Evolutionary conservation across 768 basidiomycete genomes (phyloP), one percentile per base, ranked within the genome.

Genomic region (Trametes cinnabarina): DNA sequence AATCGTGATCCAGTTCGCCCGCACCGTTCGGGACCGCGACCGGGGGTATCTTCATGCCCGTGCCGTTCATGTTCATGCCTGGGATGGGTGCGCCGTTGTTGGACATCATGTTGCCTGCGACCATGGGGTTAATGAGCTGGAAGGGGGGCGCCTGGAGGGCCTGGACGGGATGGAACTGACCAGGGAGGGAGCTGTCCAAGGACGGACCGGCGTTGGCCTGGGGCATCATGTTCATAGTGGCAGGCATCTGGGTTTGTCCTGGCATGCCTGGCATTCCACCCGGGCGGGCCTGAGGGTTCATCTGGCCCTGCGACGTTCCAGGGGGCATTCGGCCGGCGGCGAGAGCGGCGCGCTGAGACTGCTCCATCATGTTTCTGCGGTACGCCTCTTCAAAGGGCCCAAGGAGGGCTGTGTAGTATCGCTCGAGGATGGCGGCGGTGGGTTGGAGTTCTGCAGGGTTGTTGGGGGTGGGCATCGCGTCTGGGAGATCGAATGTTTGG

Each of bases 301-400:
- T 56, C 3, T 17, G 47, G 12, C 63, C 59, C 47, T 62, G 69
- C 34, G 57, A 63, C 10, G 51, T 64, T 37, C 57, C 61, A 6
- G 30, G 30, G 26, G 63, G 63, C 14, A 65, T 65, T 54, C 76
- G 71, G 61, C 72, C 72, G 40, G 69, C 66, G 53, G 69, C 66
- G 54, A 76, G 75, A 22, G 76, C 69, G 23, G 76, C 63, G 63
- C 71, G 82, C 77, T 81, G 82, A 60, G 82, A 85, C 51, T 84
- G 75, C 34, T 85, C 85, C 55, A 79, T 78, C 41, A 85, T 46
- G 63, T 83, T 88, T 60, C 79, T 83, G 69, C 81, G 80, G 69
- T 86, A 88, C 28, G 75, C 69, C 32, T 88, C 86, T 71, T 93
- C 91, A 64, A 92, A 90, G 3, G 89, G 87, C 37, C 75, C 73